phyloP scores from a whole-genome alignment of 139 green algal genomes.

The Cymbomonas tetramitiformis region DNA sequence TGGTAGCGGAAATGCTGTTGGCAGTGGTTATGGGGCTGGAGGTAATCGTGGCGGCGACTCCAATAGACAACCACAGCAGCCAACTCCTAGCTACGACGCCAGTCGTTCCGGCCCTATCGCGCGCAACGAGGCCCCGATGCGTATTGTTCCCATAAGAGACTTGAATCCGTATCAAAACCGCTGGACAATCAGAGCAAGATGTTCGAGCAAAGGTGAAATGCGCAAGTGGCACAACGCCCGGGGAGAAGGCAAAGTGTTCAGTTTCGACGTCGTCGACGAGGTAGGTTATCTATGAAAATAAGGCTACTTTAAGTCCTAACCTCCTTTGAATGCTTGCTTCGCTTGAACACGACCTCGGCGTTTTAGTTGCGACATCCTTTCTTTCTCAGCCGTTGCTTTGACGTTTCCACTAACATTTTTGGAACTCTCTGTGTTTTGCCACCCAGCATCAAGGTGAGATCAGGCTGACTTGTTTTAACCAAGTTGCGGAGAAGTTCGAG shows the following conservation, averaged over 20 bases:
- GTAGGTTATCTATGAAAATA: too few relatives aligned
- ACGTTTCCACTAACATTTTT: too few relatives aligned
- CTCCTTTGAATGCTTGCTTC: too few relatives aligned
- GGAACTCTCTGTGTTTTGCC: too few relatives aligned
- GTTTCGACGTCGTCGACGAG: slow-evolving; percentile 72
- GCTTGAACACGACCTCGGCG: too few relatives aligned
- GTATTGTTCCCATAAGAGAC: slow-evolving; percentile 64
- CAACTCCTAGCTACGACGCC: slow-evolving; percentile 19
- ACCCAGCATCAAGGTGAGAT: too few relatives aligned
- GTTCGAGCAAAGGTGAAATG: slow-evolving; percentile 62
- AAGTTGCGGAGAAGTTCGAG: slow-evolving; percentile 19
- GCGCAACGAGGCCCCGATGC: slow-evolving; percentile 35
- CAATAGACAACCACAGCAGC: not conserved
- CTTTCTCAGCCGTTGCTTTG: too few relatives aligned
- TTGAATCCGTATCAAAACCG: slow-evolving; percentile 84
- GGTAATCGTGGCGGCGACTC: not conserved
- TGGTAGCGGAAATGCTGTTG: not conserved
- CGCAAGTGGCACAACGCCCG: slow-evolving; percentile 55
- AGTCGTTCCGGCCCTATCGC: slow-evolving; percentile 19
- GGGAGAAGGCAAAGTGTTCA: slow-evolving; percentile 80
- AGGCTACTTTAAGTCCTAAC: too few relatives aligned
- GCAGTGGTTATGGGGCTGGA: not conserved
- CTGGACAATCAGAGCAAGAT: slow-evolving; percentile 84
- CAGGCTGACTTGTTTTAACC: slow-evolving; percentile 14
- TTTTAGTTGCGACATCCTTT: too few relatives aligned